A percentile compares a stretch with the other conserved stretches of the same genome.
These are phyloP conservation scores for Schizophyllum amplum DNA, from an alignment of 1,284 basidiomycete species.

Conservation along the genomic window DNA sequence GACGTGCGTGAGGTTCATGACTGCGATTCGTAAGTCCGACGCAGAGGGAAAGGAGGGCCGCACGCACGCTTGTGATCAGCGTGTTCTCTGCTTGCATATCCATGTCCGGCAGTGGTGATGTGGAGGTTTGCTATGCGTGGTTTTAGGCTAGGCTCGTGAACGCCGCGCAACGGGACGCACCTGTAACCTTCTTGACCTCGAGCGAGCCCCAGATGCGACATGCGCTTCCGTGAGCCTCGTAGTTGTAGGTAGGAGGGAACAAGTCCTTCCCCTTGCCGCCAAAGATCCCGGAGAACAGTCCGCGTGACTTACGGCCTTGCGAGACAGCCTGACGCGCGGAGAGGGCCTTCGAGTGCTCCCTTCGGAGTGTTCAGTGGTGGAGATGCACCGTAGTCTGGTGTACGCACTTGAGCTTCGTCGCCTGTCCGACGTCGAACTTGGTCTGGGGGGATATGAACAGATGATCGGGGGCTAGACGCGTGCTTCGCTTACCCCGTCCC, in stretches of 20 bases:
- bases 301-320: slow-evolving; percentile 65
- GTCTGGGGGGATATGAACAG: slow-evolving; percentile 43
- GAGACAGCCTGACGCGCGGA: slow-evolving; percentile 60
- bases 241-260: slow-evolving; percentile 69
- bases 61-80: slow-evolving; percentile 75
- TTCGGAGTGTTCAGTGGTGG: slow-evolving; percentile 15
- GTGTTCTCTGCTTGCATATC: slow-evolving; percentile 82
- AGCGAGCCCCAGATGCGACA: slow-evolving; percentile 86
- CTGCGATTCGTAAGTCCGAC: slow-evolving; percentile 46
- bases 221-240: slow-evolving; percentile 58
- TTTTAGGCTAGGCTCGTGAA: slow-evolving; percentile 64
- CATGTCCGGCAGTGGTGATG: slow-evolving; percentile 89
- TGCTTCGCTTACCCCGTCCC: slow-evolving; percentile 80
- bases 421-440: slow-evolving; percentile 78
- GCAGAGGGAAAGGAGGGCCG: slow-evolving; percentile 59
- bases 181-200: slow-evolving; percentile 82
- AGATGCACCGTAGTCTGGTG: neutral
- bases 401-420: slow-evolving; percentile 59
- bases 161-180: slow-evolving; percentile 50
- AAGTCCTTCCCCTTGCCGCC: slow-evolving; percentile 25
- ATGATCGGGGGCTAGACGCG: neutral
- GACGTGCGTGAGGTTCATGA: slow-evolving; percentile 95
- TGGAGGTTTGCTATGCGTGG: slow-evolving; percentile 77
- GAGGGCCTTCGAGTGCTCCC: slow-evolving; percentile 54
- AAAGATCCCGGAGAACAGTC: slow-evolving; percentile 44